Percentiles rank a stretch among this genome's conserved stretches.
These are phyloP conservation scores for Plasmodium gallinaceum DNA, from an alignment of 169 alveolate genomes.

Conservation along the genomic window DNA sequence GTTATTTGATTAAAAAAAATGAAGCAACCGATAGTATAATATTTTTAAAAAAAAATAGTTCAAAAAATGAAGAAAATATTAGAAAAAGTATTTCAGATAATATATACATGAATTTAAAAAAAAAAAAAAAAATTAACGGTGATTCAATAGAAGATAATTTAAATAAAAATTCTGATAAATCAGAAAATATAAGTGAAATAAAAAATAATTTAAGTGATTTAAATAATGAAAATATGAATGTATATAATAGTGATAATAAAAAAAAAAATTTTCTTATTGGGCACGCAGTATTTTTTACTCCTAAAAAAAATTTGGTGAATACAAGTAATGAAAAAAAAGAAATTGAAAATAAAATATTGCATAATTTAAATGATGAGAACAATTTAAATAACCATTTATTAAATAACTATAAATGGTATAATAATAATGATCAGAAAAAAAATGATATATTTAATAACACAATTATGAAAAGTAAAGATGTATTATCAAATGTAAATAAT, in stretches of 20 bases:
- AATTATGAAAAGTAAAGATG: conserved; percentile 17
- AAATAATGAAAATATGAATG: conserved; percentile 25
- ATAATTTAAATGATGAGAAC: conserved; percentile 28
- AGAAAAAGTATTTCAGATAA: too few species aligned
- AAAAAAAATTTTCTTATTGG: conserved; percentile 17
- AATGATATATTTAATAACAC: background rate
- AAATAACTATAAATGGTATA: conserved; percentile 1
- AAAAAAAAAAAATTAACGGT: too few species aligned
- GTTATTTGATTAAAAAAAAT: too few species aligned
- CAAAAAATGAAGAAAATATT: too few species aligned
- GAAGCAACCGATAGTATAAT: too few species aligned
- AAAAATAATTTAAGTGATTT: too few species aligned
- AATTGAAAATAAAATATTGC: conserved; percentile 25
- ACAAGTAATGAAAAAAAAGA: conserved; percentile 70
- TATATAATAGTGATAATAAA: conserved; percentile 8
- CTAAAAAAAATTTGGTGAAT: conserved; percentile 30
- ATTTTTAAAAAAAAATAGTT: too few species aligned
- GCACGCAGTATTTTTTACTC: conserved; percentile 61
- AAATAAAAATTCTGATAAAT: too few species aligned
- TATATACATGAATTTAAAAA: too few species aligned
- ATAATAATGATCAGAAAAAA: conserved; percentile 2
- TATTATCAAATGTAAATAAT: conserved; percentile 1
- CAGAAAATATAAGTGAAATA: too few species aligned
- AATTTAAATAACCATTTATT: background rate
- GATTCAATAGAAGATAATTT: too few species aligned